Evolutionary conservation across 1,284 basidiomycete species (phyloP).

Genomic region (Cutaneotrichosporon cutaneum): DNA sequence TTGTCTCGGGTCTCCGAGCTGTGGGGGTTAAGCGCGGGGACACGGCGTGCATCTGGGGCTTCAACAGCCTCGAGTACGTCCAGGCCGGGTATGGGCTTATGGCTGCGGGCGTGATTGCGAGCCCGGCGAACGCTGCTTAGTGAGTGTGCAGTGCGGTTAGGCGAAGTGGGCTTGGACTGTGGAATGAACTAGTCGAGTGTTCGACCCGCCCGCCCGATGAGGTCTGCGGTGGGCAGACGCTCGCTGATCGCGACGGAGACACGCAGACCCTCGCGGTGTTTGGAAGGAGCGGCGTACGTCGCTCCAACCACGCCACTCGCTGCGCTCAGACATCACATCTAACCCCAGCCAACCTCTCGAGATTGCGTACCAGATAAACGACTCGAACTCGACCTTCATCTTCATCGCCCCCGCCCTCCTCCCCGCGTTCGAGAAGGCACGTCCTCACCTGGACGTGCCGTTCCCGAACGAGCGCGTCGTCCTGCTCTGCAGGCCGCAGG

Average conservation of each 20-base stretch:
- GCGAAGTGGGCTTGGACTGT: too few species aligned
- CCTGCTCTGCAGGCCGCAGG: constrained; percentile 25
- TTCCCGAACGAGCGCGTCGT: constrained; percentile 31
- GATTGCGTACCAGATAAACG: constrained; percentile 51
- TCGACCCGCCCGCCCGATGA: too few species aligned
- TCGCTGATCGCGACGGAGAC: too few species aligned
- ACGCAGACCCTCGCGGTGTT: too few species aligned
- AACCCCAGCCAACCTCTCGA: constrained; percentile 32
- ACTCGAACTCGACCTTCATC: constrained; percentile 60
- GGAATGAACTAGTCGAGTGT: too few species aligned
- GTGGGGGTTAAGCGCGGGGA: constrained; percentile 37
- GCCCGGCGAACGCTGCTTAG: constrained; percentile 44
- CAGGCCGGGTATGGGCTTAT: constrained; percentile 61
- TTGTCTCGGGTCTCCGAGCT: constrained; percentile 59
- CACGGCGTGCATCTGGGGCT: constrained; percentile 44
- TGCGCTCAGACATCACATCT: background rate
- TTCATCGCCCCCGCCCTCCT: constrained; percentile 61
- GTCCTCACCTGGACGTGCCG: constrained; percentile 14
- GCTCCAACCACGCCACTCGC: too few species aligned
- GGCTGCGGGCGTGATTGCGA: constrained; percentile 37
- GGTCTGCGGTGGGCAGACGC: too few species aligned
- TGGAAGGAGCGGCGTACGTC: too few species aligned
- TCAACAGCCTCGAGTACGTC: constrained; percentile 65
- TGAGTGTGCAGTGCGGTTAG: background rate
- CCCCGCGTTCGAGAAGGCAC: constrained; percentile 37